These are phyloP conservation scores for Mortierella sp. DNA, from an alignment of 371 early-diverging fungal genomes.

Conservation along the genomic window DNA sequence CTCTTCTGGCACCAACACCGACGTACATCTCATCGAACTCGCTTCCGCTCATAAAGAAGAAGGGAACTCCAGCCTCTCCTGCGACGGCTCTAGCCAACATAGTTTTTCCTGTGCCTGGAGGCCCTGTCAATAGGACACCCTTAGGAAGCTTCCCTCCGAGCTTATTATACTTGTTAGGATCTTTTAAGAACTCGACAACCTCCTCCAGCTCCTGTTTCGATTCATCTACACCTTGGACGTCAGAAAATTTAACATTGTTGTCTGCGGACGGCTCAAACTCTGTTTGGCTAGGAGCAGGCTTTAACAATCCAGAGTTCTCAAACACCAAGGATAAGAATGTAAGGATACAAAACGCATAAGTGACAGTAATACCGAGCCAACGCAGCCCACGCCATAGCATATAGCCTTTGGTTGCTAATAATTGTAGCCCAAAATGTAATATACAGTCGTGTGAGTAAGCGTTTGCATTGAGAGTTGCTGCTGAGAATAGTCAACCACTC, in stretches of 20 bases:
- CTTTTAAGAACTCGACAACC: slow-evolving; percentile 93
- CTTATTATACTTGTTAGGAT: slow-evolving; percentile 91
- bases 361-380: slow-evolving; percentile 80
- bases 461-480: too few species aligned
- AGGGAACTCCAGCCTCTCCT: slow-evolving; percentile 96
- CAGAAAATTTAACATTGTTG: slow-evolving; percentile 84
- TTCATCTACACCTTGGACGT: slow-evolving; percentile 98
- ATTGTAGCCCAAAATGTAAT: slow-evolving; percentile 25
- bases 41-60: slow-evolving; percentile 97
- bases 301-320: slow-evolving; percentile 82
- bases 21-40: slow-evolving; percentile 99
- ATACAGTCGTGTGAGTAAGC: slow-evolving; percentile 2
- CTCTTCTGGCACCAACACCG: slow-evolving; percentile 96
- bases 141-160: slow-evolving; percentile 97
- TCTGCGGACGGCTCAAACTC: slow-evolving; percentile 81
- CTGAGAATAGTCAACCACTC: too few species aligned
- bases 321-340: slow-evolving; percentile 79
- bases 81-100: slow-evolving; percentile 91
- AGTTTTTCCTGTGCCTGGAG: slow-evolving; percentile 99
- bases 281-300: slow-evolving; percentile 70
- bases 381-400: slow-evolving; percentile 79
- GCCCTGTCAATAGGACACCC: slow-evolving; percentile 98
- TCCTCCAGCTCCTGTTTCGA: slow-evolving; percentile 97
- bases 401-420: slow-evolving; percentile 68
- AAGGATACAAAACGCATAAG: slow-evolving; percentile 84